Evolutionary conservation across 1,284 basidiomycete species (phyloP).

Genomic region (Phlebopus sp.): DNA sequence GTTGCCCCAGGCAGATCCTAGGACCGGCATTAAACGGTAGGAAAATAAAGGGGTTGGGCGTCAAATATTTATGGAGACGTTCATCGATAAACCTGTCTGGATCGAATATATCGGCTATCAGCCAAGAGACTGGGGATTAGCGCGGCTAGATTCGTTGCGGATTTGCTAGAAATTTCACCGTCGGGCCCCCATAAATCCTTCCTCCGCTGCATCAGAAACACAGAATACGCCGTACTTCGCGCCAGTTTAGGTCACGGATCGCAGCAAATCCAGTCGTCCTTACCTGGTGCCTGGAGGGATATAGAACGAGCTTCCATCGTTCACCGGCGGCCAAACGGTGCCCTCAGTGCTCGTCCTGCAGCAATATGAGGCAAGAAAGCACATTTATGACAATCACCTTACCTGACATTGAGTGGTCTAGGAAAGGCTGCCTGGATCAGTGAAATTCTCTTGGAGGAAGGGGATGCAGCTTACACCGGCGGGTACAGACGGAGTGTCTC

Average conservation of each 20-base stretch:
- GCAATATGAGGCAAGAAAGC: constrained; percentile 6
- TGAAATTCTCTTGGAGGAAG: not conserved
- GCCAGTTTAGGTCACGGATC: not conserved
- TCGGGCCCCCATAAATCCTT: constrained; percentile 38
- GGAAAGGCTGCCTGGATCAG: not conserved
- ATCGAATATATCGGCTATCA: constrained; percentile 42
- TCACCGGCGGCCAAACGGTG: constrained; percentile 19
- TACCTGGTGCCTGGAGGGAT: constrained; percentile 21
- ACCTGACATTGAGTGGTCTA: constrained; percentile 50
- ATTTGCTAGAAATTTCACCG: constrained; percentile 37
- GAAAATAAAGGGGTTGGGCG: constrained; percentile 42
- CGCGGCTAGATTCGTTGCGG: not conserved
- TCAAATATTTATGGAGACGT: constrained; percentile 28
- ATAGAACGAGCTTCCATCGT: constrained; percentile 24
- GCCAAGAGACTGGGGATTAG: not conserved
- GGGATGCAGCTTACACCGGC: constrained; percentile 42
- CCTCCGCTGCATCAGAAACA: constrained; percentile 36
- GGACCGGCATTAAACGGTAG: constrained; percentile 50
- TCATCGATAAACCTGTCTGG: constrained; percentile 51
- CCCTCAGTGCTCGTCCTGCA: constrained; percentile 29
- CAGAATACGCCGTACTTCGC: constrained; percentile 23
- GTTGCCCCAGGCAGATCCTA: constrained; percentile 48
- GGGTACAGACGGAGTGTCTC: constrained; percentile 62
- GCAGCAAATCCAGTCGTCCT: not conserved
- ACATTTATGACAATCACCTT: constrained; percentile 4